These are phyloP conservation scores for Clonostachys rhizophaga DNA, from an alignment of 2,329 filamentous ascomycete genomes.

Conservation along the genomic window DNA sequence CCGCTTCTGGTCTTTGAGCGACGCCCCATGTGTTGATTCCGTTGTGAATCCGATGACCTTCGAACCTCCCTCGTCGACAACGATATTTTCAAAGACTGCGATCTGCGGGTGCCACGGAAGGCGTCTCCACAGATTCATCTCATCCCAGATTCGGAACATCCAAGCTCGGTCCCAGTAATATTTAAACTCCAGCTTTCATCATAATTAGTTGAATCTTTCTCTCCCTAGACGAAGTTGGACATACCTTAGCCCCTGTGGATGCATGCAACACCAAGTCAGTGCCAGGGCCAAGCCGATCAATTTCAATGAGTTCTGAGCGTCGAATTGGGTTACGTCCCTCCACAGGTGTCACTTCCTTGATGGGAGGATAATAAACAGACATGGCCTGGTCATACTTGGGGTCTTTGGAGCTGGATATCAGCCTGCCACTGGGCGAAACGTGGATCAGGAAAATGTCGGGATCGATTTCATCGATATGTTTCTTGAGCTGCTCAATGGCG, in stretches of 20 bases:
- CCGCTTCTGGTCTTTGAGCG: constrained; percentile 15
- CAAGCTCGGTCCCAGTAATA: constrained; percentile 19
- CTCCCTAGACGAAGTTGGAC: background rate
- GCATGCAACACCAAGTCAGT: constrained; percentile 15
- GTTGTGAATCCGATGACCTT: constrained; percentile 28
- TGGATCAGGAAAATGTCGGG: constrained; percentile 17
- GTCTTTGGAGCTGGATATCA: constrained; percentile 10
- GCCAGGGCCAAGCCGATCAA: constrained; percentile 17
- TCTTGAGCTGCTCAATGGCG: constrained; percentile 11
- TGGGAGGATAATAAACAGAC: constrained; percentile 14
- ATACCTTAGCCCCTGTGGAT: no score
- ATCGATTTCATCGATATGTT: constrained; percentile 9
- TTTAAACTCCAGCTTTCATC: constrained; percentile 18
- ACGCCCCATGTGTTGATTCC: constrained; percentile 24
- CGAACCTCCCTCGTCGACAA: constrained; percentile 23
- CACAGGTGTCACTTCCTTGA: background rate
- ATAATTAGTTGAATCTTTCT: background rate
- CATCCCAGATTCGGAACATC: constrained; percentile 18
- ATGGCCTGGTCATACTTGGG: constrained; percentile 17
- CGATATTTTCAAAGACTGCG: constrained; percentile 24
- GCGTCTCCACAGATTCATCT: constrained; percentile 25
- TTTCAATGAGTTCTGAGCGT: constrained; percentile 16
- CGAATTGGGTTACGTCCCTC: constrained; percentile 4
- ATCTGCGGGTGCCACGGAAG: constrained; percentile 28
- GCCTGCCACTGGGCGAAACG: background rate